Percentiles rank a stretch among this genome's conserved stretches.
Evolutionary conservation across 2,329 filamentous ascomycete species (phyloP).

Genomic region (Polychaeton citri): DNA sequence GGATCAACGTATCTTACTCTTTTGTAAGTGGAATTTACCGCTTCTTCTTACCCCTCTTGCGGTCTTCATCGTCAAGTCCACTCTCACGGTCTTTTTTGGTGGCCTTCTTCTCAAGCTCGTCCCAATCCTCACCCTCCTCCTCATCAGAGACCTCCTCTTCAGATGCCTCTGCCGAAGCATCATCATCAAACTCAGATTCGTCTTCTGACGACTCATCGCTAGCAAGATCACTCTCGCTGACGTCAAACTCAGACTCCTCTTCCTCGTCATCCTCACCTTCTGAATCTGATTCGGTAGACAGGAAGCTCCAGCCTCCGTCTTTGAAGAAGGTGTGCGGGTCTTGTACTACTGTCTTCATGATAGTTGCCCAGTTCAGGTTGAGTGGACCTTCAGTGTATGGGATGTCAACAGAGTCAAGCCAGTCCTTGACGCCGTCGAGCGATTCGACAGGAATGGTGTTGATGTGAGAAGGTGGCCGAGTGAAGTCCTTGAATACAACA

Average conservation of each 20-base stretch:
- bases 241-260: conserved; percentile 85
- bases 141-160: conserved; percentile 48
- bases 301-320: conserved; percentile 90
- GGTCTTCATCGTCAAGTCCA: conserved; percentile 41
- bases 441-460: conserved; percentile 97
- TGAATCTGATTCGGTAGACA: conserved; percentile 75
- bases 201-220: conserved; percentile 72
- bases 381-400: conserved; percentile 87
- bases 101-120: conserved; percentile 82
- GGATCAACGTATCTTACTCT: neutral
- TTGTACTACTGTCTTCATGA: conserved; percentile 96
- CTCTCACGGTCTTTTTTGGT: conserved; percentile 48
- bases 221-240: conserved; percentile 68
- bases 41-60: conserved; percentile 58
- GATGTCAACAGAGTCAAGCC: conserved; percentile 91
- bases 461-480: conserved; percentile 78
- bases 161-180: conserved; percentile 68
- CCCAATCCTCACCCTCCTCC: conserved; percentile 83
- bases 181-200: conserved; percentile 86
- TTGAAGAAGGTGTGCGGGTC: conserved; percentile 92
- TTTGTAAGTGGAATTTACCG: too few species aligned
- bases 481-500: conserved; percentile 95
- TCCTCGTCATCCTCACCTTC: conserved; percentile 66
- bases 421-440: conserved; percentile 91
- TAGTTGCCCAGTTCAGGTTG: conserved; percentile 96